Evolutionary conservation across 345 rosid species (phyloP).

Genomic region (Pistacia vera): DNA sequence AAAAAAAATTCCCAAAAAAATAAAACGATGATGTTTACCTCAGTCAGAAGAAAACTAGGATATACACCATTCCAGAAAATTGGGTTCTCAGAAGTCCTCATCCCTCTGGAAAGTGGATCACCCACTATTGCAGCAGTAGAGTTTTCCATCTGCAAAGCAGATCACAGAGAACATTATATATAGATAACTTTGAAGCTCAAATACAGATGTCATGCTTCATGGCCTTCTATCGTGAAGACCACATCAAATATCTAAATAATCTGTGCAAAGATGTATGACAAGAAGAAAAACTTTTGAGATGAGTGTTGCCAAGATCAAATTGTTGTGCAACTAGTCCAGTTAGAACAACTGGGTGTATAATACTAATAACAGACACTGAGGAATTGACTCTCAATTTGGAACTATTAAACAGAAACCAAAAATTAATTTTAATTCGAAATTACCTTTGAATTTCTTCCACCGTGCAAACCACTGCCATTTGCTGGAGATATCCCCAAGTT

Average conservation of each 20-base stretch:
- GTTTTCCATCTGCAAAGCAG: conserved; percentile 47
- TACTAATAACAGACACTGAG: neutral
- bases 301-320: neutral
- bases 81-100: conserved; percentile 56
- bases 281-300: neutral
- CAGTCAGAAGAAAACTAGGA: conserved; percentile 48
- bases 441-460: conserved; percentile 58
- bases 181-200: conserved; percentile 9
- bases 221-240: too few relatives aligned
- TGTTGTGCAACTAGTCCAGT: neutral
- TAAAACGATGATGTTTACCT: conserved; percentile 44
- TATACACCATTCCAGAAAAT: conserved; percentile 41
- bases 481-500: conserved; percentile 80
- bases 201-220: neutral
- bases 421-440: conserved; percentile 1
- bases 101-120: conserved; percentile 49
- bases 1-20: neutral
- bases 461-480: conserved; percentile 30
- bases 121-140: conserved; percentile 37
- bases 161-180: conserved; percentile 17
- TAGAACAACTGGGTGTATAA: neutral
- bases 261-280: neutral
- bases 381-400: neutral
- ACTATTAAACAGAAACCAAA: neutral
- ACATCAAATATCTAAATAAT: neutral